These are phyloP conservation scores for Leccinum uliginosum DNA, from an alignment of 768 basidiomycete genomes.

Conservation along the genomic window DNA sequence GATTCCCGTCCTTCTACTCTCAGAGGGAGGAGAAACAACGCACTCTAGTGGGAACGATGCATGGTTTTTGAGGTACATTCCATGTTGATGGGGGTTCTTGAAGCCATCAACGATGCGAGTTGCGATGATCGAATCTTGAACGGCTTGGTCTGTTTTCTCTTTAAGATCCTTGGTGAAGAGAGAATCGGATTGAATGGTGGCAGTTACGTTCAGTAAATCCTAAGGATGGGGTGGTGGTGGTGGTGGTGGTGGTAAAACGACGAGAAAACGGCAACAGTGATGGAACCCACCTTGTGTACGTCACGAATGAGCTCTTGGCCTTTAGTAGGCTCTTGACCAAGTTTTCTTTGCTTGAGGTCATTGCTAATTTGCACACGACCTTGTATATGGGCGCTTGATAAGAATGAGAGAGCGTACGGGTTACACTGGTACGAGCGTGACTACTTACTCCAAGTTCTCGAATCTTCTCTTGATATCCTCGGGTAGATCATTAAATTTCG, in stretches of 20 bases:
- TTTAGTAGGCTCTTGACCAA: constrained; percentile 70
- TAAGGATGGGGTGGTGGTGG: constrained; percentile 23
- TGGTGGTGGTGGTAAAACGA: neutral
- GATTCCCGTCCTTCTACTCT: neutral
- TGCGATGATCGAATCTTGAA: constrained; percentile 75
- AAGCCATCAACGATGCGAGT: constrained; percentile 77
- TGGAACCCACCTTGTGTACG: constrained; percentile 55
- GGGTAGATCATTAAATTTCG: constrained; percentile 81
- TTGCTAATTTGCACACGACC: constrained; percentile 77
- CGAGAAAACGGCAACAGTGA: neutral
- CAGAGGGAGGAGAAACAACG: constrained; percentile 21
- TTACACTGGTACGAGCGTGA: neutral
- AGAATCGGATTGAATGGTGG: constrained; percentile 62
- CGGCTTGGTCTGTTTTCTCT: constrained; percentile 69
- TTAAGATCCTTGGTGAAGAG: constrained; percentile 67
- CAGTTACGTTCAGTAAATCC: constrained; percentile 63
- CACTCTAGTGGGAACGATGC: constrained; percentile 82
- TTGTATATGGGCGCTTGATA: constrained; percentile 60
- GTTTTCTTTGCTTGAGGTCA: constrained; percentile 69
- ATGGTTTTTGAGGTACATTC: constrained; percentile 68
- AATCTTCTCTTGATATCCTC: constrained; percentile 61
- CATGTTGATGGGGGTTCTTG: constrained; percentile 67
- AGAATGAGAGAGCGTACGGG: neutral
- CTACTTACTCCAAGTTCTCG: constrained; percentile 66
- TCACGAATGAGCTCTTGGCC: constrained; percentile 64